phyloP scores from a whole-genome alignment of 495 filamentous ascomycete species.

The Aspergillus conjunctus region DNA sequence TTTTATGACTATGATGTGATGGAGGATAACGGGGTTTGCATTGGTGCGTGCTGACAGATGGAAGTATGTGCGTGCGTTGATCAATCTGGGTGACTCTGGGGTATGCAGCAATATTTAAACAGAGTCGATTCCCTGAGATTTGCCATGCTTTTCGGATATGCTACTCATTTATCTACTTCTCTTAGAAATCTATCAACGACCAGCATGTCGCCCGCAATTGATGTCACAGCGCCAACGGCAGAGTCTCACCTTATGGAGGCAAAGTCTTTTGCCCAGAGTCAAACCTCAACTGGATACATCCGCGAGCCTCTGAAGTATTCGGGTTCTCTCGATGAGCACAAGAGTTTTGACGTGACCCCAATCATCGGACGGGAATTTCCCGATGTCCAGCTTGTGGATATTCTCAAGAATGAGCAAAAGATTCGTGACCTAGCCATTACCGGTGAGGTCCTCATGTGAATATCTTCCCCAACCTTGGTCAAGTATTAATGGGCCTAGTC shows the following conservation, averaged over 20 bases:
- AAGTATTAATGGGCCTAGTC: background rate
- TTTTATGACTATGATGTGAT: no score
- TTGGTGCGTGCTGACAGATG: no score
- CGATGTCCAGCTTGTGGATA: slow-evolving; percentile 2
- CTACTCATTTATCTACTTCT: background rate
- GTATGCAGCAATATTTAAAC: background rate
- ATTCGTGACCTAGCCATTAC: slow-evolving; percentile 12
- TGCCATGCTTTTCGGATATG: background rate
- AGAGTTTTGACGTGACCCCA: slow-evolving; percentile 29
- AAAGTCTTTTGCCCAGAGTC: background rate
- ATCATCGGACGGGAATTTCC: slow-evolving; percentile 60
- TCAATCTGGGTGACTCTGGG: no score
- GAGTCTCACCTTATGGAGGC: background rate
- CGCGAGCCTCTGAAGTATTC: slow-evolving; percentile 24
- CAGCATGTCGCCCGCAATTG: slow-evolving; percentile 7
- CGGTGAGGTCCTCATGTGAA: background rate
- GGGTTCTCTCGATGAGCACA: slow-evolving; percentile 42
- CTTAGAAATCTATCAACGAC: background rate
- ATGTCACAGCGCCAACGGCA: background rate
- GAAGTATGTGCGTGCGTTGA: no score
- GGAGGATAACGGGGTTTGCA: no score
- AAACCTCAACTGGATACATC: background rate
- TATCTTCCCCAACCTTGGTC: background rate
- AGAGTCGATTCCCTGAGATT: background rate
- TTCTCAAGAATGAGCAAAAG: slow-evolving; percentile 3